Percentiles rank a stretch among this genome's conserved stretches.
Evolutionary conservation across 2,329 filamentous ascomycete genomes (phyloP).

Genomic region (Ambrosiella xylebori): DNA sequence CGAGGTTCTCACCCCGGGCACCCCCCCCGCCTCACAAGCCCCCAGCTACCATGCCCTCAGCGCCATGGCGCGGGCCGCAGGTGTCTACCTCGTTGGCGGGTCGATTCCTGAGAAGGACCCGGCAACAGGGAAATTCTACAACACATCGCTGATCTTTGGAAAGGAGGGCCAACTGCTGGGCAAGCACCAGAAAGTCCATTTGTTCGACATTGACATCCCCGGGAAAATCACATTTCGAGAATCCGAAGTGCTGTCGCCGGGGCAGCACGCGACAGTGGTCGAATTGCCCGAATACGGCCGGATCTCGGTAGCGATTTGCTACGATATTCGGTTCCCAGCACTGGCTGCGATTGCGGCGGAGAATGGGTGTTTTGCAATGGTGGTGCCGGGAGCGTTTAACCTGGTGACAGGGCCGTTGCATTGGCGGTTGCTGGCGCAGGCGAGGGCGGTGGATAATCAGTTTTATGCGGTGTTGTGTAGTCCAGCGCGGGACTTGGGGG

Average conservation of each 20-base stretch:
- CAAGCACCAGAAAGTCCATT: slow-evolving; percentile 80
- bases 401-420: slow-evolving; percentile 81
- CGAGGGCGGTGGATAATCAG: slow-evolving; percentile 83
- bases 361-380: slow-evolving; percentile 66
- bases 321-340: slow-evolving; percentile 94
- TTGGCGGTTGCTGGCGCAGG: slow-evolving; percentile 70
- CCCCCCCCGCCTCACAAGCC: slow-evolving; percentile 51
- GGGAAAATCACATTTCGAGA: slow-evolving; percentile 86
- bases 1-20: slow-evolving; percentile 52
- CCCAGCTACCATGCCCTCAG: slow-evolving; percentile 78
- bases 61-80: slow-evolving; percentile 59
- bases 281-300: slow-evolving; percentile 78
- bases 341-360: slow-evolving; percentile 76
- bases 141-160: slow-evolving; percentile 72
- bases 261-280: slow-evolving; percentile 69
- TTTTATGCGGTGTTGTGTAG: slow-evolving; percentile 85
- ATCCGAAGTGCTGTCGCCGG: slow-evolving; percentile 72
- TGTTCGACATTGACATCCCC: slow-evolving; percentile 96
- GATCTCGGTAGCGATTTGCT: slow-evolving; percentile 84
- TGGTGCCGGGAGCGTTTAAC: slow-evolving; percentile 98
- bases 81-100: slow-evolving; percentile 71
- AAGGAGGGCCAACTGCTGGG: slow-evolving; percentile 66
- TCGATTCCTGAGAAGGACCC: slow-evolving; percentile 71
- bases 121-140: slow-evolving; percentile 54
- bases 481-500: slow-evolving; percentile 62